These are phyloP conservation scores for Lanmaoa rubissima DNA, from an alignment of 768 basidiomycete genomes.

Conservation along the genomic window DNA sequence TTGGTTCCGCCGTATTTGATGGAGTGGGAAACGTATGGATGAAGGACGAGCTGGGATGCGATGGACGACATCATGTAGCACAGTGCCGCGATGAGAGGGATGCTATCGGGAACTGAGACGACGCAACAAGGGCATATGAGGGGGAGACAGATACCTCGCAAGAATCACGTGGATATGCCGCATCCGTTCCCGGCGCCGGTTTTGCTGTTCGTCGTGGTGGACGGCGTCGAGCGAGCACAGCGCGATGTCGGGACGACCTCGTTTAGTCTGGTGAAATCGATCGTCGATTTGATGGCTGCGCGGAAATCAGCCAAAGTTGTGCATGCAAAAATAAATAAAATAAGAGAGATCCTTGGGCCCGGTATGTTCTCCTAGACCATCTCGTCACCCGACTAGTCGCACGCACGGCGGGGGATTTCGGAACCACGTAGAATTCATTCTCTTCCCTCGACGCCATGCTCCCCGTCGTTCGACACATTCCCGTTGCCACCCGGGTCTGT, in stretches of 20 bases:
- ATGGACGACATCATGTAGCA: conserved; percentile 33
- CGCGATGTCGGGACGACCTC: too few species aligned
- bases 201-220: too few species aligned
- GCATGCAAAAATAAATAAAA: too few species aligned
- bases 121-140: not conserved
- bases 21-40: conserved; percentile 73
- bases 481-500: conserved; percentile 3
- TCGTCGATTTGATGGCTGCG: too few species aligned
- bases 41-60: conserved; percentile 79
- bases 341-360: too few species aligned
- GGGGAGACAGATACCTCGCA: not conserved
- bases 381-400: too few species aligned
- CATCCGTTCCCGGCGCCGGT: conserved; percentile 1
- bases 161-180: conserved; percentile 30
- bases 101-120: not conserved
- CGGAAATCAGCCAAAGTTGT: too few species aligned
- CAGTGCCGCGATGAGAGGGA: conserved; percentile 14
- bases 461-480: conserved; percentile 12
- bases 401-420: conserved; percentile 9
- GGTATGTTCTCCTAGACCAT: too few species aligned
- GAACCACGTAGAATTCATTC: not conserved
- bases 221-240: too few species aligned
- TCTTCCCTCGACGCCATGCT: conserved; percentile 8
- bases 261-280: too few species aligned
- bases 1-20: conserved; percentile 81